phyloP scores from a whole-genome alignment of 257 asterid species.

The Solanum tarijense region DNA sequence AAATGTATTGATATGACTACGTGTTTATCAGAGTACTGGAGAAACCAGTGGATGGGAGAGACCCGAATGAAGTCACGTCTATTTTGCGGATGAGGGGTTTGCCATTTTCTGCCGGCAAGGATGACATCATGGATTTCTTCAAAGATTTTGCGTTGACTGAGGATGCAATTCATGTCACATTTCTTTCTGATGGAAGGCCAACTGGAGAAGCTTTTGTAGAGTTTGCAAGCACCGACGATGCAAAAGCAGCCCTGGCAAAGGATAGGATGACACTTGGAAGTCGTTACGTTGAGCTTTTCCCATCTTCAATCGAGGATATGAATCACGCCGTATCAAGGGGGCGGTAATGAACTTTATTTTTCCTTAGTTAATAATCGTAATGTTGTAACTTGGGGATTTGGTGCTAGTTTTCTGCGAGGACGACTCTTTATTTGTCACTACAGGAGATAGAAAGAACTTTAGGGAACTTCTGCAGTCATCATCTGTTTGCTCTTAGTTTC shows the following conservation, averaged over 20 bases:
- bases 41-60: conserved; percentile 50
- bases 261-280: conserved; percentile 92
- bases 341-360: conserved; percentile 23
- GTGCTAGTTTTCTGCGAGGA: not conserved
- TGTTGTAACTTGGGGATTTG: not conserved
- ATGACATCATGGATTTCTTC: conserved; percentile 76
- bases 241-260: conserved; percentile 68
- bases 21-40: conserved; percentile 36
- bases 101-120: conserved; percentile 90
- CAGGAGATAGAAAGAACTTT: not conserved
- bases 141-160: conserved; percentile 52
- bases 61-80: conserved; percentile 40
- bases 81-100: conserved; percentile 72
- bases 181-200: conserved; percentile 61
- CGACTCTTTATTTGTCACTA: not conserved
- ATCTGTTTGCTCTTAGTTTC: not conserved
- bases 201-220: conserved; percentile 94
- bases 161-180: conserved; percentile 50
- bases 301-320: conserved; percentile 54
- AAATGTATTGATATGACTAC: not conserved
- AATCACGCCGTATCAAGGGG: conserved; percentile 52
- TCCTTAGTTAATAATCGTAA: not conserved
- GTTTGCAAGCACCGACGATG: conserved; percentile 59
- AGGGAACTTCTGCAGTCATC: not conserved
- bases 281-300: conserved; percentile 76